Percentiles rank a stretch among this genome's conserved stretches.
Evolutionary conservation across 2,329 filamentous ascomycete genomes (phyloP).

Genomic region (Botryotinia globosa): DNA sequence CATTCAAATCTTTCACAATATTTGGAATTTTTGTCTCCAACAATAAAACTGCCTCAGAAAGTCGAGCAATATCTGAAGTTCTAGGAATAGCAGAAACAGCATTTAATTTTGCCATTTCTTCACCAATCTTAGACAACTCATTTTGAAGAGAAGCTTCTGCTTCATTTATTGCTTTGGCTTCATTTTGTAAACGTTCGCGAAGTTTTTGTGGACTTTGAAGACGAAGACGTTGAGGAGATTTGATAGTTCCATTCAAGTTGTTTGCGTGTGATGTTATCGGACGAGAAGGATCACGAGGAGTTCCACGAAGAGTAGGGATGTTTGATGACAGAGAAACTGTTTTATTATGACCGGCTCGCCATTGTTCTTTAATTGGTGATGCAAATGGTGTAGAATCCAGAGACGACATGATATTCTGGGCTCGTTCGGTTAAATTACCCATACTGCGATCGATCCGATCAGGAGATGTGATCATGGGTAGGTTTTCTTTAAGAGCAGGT

Average conservation of each 20-base stretch:
- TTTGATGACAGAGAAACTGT: slow-evolving; percentile 35
- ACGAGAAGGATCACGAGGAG: slow-evolving; percentile 29
- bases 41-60: slow-evolving; percentile 57
- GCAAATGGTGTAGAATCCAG: slow-evolving; percentile 28
- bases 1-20: slow-evolving; percentile 56
- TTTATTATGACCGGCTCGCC: slow-evolving; percentile 34
- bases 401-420: slow-evolving; percentile 35
- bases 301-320: slow-evolving; percentile 35
- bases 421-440: slow-evolving; percentile 35
- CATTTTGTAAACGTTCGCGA: slow-evolving; percentile 79
- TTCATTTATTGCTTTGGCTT: slow-evolving; percentile 70
- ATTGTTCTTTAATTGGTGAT: slow-evolving; percentile 30
- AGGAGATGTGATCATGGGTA: slow-evolving; percentile 22
- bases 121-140: slow-evolving; percentile 76
- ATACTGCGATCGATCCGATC: slow-evolving; percentile 20
- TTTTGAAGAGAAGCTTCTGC: slow-evolving; percentile 68
- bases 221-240: slow-evolving; percentile 50
- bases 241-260: slow-evolving; percentile 12
- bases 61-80: slow-evolving; percentile 39
- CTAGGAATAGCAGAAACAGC: slow-evolving; percentile 39
- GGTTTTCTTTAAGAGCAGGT: slow-evolving; percentile 36
- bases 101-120: slow-evolving; percentile 68
- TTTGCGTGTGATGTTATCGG: slow-evolving; percentile 26
- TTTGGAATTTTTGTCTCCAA: slow-evolving; percentile 67
- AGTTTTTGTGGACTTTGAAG: slow-evolving; percentile 71